Evolutionary conservation across 208 protist species (phyloP).

Genomic region (Blastocrithidia nonstop): DNA sequence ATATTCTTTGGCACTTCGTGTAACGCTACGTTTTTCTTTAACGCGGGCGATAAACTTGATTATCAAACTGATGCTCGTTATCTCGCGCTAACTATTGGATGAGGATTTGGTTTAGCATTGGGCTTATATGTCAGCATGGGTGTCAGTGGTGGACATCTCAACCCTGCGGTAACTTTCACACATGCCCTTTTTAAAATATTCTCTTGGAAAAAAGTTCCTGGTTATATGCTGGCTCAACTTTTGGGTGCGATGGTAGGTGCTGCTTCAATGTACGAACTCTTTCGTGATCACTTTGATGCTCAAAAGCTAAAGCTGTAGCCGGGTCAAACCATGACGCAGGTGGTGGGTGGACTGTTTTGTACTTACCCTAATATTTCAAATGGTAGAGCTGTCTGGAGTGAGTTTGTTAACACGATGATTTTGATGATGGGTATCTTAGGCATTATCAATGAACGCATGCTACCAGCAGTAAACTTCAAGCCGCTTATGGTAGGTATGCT

Average conservation of each 20-base stretch:
- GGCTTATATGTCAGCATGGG: constrained; percentile 22
- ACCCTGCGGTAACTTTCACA: constrained; percentile 28
- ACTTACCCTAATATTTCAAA: constrained; percentile 22
- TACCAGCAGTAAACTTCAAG: constrained; percentile 17
- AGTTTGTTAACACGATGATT: constrained; percentile 21
- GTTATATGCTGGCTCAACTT: constrained; percentile 21
- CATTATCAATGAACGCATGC: constrained; percentile 21
- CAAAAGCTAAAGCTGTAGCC: constrained; percentile 2
- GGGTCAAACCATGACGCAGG: constrained; percentile 10
- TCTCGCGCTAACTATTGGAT: constrained; percentile 22
- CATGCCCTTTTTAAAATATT: constrained; percentile 19
- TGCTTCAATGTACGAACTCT: constrained; percentile 20
- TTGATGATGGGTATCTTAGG: constrained; percentile 30
- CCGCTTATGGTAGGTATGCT: constrained; percentile 22
- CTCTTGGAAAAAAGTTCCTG: constrained; percentile 28
- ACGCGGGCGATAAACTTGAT: not conserved
- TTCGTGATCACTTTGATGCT: constrained; percentile 13
- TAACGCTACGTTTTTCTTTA: constrained; percentile 7
- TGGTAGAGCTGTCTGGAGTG: constrained; percentile 13
- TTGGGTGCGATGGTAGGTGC: constrained; percentile 17
- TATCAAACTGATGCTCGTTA: constrained; percentile 8
- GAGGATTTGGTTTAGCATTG: constrained; percentile 20
- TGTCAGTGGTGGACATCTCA: constrained; percentile 32
- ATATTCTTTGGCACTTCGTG: constrained; percentile 27
- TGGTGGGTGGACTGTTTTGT: constrained; percentile 20